phyloP scores from a whole-genome alignment of 805 yeast genomes.

The Zygosaccharomyces siamensis region DNA sequence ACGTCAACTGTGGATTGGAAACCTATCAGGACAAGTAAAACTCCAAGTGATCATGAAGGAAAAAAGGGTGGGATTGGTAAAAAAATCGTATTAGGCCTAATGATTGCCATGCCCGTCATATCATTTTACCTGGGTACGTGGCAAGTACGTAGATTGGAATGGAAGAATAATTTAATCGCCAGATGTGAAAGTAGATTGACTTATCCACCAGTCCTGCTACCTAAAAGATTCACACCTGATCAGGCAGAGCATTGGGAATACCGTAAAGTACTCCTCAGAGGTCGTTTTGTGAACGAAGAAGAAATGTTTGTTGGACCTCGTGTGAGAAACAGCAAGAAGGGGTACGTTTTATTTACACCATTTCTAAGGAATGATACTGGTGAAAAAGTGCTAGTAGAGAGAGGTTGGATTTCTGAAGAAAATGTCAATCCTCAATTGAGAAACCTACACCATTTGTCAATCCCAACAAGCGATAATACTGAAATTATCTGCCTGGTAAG shows the following conservation, averaged over 20 bases:
- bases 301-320: slow-evolving; percentile 94
- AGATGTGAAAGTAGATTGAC: slow-evolving; percentile 78
- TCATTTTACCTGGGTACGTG: slow-evolving; percentile 86
- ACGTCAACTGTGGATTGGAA: slow-evolving; percentile 82
- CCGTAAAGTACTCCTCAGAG: slow-evolving; percentile 69
- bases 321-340: slow-evolving; percentile 62
- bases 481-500: slow-evolving; percentile 71
- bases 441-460: slow-evolving; percentile 60
- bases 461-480: slow-evolving; percentile 60
- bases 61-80: slow-evolving; percentile 33
- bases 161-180: slow-evolving; percentile 85
- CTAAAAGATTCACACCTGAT: slow-evolving; percentile 57
- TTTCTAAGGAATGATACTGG: slow-evolving; percentile 56
- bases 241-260: slow-evolving; percentile 74
- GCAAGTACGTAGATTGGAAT: slow-evolving; percentile 79
- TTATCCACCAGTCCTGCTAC: slow-evolving; percentile 66
- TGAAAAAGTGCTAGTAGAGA: slow-evolving; percentile 70
- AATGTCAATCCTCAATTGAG: slow-evolving; percentile 52
- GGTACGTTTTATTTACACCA: slow-evolving; percentile 79
- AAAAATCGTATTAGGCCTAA: slow-evolving; percentile 36
- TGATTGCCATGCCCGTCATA: slow-evolving; percentile 75
- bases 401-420: slow-evolving; percentile 87
- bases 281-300: slow-evolving; percentile 74
- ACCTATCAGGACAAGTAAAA: slow-evolving; percentile 52
- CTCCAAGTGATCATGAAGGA: slow-evolving; percentile 40